Evolutionary conservation across 2,329 filamentous ascomycete species (phyloP).

Genomic region (Capronia epimyces): DNA sequence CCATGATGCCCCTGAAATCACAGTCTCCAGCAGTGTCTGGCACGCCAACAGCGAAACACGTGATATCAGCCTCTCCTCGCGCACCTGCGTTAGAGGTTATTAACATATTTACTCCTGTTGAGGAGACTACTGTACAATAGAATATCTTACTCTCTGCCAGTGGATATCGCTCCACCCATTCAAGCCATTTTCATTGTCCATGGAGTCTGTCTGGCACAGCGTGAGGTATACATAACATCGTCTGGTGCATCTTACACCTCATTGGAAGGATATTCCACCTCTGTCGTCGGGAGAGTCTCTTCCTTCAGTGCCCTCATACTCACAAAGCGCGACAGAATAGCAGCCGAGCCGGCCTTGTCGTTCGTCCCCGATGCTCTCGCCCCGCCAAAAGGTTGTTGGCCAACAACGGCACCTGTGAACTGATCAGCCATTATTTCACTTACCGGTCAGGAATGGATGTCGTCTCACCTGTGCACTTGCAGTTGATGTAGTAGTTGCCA

Average conservation of each 20-base stretch:
- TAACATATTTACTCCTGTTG: no score
- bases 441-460: not conserved
- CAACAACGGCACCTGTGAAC: conserved; percentile 39
- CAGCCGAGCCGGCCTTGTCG: conserved; percentile 53
- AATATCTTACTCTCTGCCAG: not conserved
- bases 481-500: conserved; percentile 83
- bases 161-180: not conserved
- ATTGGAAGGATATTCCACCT: conserved; percentile 52
- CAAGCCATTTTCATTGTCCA: conserved; percentile 3
- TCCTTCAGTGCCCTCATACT: conserved; percentile 55
- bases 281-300: conserved; percentile 46
- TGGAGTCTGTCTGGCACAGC: not conserved
- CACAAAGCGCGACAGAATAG: conserved; percentile 49
- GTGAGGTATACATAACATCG: conserved; percentile 5
- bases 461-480: conserved; percentile 57
- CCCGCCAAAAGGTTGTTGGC: conserved; percentile 50
- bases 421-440: conserved; percentile 2
- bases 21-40: not conserved
- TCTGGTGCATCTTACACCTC: conserved; percentile 32
- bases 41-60: not conserved
- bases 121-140: not conserved
- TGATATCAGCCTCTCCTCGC: not conserved
- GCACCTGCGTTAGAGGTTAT: no score
- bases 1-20: not conserved
- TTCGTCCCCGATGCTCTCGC: conserved; percentile 54